Conservation (phyloP, 1,284 basidiomycete species). For the Moniliophthora roreri region DNA sequence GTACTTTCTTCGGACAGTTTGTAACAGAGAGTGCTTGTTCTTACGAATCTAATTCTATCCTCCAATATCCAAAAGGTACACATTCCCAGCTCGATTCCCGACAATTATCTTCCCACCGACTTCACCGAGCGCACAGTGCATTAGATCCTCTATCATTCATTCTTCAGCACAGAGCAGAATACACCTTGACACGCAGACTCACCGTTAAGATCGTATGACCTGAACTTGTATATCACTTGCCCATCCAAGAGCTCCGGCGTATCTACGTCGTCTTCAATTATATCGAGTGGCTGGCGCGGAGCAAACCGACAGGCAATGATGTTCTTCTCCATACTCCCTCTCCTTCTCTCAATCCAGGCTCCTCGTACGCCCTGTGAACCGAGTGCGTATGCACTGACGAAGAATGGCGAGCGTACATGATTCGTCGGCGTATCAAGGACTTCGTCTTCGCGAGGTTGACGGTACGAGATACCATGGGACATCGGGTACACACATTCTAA, state of each 20-base stretch:
- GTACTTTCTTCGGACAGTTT: too few species aligned
- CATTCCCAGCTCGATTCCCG: conserved; percentile 43
- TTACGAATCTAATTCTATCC: not conserved
- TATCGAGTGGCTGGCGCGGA: conserved; percentile 15
- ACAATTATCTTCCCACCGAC: conserved; percentile 42
- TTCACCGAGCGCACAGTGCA: conserved; percentile 47
- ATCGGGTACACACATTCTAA: conserved; percentile 25
- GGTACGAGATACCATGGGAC: conserved; percentile 2
- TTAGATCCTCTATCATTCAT: conserved; percentile 40
- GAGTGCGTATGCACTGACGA: conserved; percentile 44
- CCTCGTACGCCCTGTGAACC: conserved; percentile 46
- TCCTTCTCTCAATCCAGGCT: conserved; percentile 48
- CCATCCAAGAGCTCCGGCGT: conserved; percentile 23
- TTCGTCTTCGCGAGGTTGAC: not conserved
- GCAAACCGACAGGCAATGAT: conserved; percentile 34
- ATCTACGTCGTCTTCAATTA: conserved; percentile 11
- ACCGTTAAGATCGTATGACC: conserved; percentile 53
- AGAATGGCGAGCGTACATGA: conserved; percentile 20
- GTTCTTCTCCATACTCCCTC: conserved; percentile 35
- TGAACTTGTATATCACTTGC: conserved; percentile 35
- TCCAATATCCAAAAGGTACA: conserved; percentile 29
- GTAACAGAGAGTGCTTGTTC: too few species aligned
- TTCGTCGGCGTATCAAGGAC: not conserved
- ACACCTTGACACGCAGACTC: conserved; percentile 7
- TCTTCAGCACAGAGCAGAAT: not conserved